Conservation (phyloP, 345 rosid species). For the Raphanus raphanistrum region DNA sequence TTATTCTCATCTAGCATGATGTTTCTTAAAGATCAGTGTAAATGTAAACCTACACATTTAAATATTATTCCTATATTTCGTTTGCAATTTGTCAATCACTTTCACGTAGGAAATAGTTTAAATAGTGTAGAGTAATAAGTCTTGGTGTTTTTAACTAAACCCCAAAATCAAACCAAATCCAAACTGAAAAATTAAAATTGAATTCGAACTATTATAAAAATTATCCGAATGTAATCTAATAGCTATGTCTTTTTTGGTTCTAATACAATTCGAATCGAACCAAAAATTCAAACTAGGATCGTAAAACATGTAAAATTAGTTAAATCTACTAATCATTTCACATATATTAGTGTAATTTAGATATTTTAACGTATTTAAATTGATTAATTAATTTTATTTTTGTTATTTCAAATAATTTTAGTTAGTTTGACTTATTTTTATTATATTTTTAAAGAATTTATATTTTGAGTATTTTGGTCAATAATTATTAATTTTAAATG, state of each 20-base stretch:
- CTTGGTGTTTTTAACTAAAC: not conserved
- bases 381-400: too few species aligned
- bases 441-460: too few species aligned
- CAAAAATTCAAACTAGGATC: not conserved
- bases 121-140: not conserved
- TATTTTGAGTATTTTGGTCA: not conserved
- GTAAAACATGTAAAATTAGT: not conserved
- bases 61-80: not conserved
- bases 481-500: too few species aligned
- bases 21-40: not conserved
- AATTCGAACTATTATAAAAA: not conserved
- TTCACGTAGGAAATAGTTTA: not conserved
- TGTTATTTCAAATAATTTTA: too few species aligned
- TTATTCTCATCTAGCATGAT: not conserved
- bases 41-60: not conserved
- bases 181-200: not conserved
- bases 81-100: too few species aligned
- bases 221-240: too few species aligned
- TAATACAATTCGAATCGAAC: not conserved
- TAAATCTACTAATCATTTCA: too few species aligned
- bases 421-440: too few species aligned
- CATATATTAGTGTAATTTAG: not conserved
- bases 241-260: not conserved
- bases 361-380: too few species aligned
- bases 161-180: not conserved